A percentile compares a stretch with the other conserved stretches of the same genome.
Conservation (phyloP, 2,329 filamentous ascomycete species). For the Beauveria bassiana region DNA sequence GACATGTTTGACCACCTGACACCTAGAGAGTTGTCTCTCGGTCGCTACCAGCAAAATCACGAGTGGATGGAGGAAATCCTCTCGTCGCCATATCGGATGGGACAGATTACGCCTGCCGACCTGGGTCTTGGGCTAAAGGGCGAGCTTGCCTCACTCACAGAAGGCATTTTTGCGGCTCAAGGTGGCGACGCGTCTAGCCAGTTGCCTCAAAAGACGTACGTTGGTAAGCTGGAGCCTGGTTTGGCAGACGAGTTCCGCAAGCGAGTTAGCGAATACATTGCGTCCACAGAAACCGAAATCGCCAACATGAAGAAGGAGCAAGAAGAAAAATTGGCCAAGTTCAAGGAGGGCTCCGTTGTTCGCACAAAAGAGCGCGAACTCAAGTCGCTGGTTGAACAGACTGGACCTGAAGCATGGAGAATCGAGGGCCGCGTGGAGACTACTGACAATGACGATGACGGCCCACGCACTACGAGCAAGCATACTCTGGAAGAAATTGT, state of each 20-base stretch:
- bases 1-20: constrained; percentile 88
- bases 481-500: constrained; percentile 66
- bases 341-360: constrained; percentile 63
- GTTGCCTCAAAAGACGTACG: constrained; percentile 49
- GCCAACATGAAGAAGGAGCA: constrained; percentile 77
- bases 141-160: constrained; percentile 71
- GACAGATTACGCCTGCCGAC: constrained; percentile 79
- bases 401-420: constrained; percentile 54
- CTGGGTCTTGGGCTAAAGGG: constrained; percentile 80
- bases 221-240: constrained; percentile 59
- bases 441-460: constrained; percentile 37
- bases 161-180: constrained; percentile 71
- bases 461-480: constrained; percentile 33
- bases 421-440: constrained; percentile 50
- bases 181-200: constrained; percentile 39
- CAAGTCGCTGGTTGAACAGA: constrained; percentile 54
- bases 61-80: constrained; percentile 99
- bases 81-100: constrained; percentile 78
- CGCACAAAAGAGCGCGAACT: constrained; percentile 70
- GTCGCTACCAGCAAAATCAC: constrained; percentile 88
- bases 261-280: constrained; percentile 64
- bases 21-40: constrained; percentile 79
- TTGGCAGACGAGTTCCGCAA: constrained; percentile 78
- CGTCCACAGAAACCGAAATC: constrained; percentile 71
- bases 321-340: constrained; percentile 62